Percentiles rank a stretch among this genome's conserved stretches.
These are phyloP conservation scores for Globisporangium okanoganense DNA, from an alignment of 352 stramenopile genomes.

Conservation along the genomic window DNA sequence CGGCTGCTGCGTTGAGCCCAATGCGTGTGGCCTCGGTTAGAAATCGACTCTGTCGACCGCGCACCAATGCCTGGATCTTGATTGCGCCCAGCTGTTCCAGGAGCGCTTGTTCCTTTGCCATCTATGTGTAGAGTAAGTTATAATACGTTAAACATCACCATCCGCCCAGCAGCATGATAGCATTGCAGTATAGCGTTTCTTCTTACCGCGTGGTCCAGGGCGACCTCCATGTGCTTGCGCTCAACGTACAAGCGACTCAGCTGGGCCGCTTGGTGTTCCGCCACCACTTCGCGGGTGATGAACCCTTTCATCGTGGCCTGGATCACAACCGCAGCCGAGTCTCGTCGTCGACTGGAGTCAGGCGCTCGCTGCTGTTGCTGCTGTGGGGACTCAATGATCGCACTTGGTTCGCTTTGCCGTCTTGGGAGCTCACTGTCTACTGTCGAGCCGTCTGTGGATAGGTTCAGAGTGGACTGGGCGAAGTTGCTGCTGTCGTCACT, in stretches of 20 bases:
- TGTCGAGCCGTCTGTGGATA: background rate
- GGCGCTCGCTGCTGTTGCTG: background rate
- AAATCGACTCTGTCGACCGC: constrained; percentile 51
- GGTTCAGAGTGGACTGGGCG: background rate
- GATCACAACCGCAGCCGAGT: constrained; percentile 31
- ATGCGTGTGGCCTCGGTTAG: constrained; percentile 40
- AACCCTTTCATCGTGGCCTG: constrained; percentile 33
- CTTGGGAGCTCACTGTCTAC: background rate
- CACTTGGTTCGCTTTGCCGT: background rate
- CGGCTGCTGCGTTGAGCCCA: constrained; percentile 37
- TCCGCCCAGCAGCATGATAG: too few relatives aligned
- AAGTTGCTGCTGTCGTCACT: background rate
- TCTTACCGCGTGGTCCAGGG: constrained; percentile 44
- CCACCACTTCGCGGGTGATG: constrained; percentile 19
- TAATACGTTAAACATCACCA: too few relatives aligned
- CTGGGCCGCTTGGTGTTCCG: constrained; percentile 23
- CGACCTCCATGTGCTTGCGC: constrained; percentile 41
- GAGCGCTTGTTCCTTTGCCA: constrained; percentile 36
- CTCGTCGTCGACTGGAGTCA: background rate
- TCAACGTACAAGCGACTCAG: constrained; percentile 68
- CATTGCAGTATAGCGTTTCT: too few relatives aligned
- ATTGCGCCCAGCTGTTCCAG: constrained; percentile 41
- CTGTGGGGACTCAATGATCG: background rate
- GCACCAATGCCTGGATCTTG: constrained; percentile 65
- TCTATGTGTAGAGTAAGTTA: constrained; percentile 15